Conservation (phyloP, 495 filamentous ascomycete species). For the Durotheca rogersii region DNA sequence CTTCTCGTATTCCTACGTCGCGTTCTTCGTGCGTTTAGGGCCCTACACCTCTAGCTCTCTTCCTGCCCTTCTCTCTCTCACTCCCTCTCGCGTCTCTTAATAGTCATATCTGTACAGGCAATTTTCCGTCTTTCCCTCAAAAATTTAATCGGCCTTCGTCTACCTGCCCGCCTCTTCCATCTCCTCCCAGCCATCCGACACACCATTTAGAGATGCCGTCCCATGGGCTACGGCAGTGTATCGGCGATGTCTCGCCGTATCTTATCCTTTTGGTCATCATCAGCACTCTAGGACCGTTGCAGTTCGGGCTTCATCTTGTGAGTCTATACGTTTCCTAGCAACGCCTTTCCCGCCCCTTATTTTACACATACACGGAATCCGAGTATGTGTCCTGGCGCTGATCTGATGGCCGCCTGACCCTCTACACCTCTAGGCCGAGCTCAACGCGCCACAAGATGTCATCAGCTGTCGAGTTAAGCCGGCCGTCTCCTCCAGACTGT, state of each 20-base stretch:
- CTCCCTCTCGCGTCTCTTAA: too few relatives aligned
- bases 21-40: too few relatives aligned
- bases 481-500: conserved; percentile 39
- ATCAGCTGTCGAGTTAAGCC: conserved; percentile 73
- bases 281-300: conserved; percentile 75
- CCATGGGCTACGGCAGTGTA: conserved; percentile 33
- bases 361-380: too few relatives aligned
- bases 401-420: neutral
- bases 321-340: conserved; percentile 12
- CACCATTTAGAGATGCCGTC: conserved; percentile 36
- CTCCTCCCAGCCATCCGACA: too few relatives aligned
- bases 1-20: too few relatives aligned
- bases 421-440: conserved; percentile 65
- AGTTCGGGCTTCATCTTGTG: conserved; percentile 95
- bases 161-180: too few relatives aligned
- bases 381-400: neutral
- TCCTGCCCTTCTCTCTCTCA: too few relatives aligned
- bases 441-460: conserved; percentile 90
- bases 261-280: conserved; percentile 64
- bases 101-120: too few relatives aligned
- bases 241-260: conserved; percentile 58
- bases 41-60: too few relatives aligned
- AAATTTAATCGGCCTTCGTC: too few relatives aligned
- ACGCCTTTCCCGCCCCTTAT: too few relatives aligned
- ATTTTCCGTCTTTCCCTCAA: too few relatives aligned